A percentile compares a stretch with the other conserved stretches of the same genome.
phyloP scores from a whole-genome alignment of 1,139 yeast genomes.

The Hemisphaericaspora xylofermentans region DNA sequence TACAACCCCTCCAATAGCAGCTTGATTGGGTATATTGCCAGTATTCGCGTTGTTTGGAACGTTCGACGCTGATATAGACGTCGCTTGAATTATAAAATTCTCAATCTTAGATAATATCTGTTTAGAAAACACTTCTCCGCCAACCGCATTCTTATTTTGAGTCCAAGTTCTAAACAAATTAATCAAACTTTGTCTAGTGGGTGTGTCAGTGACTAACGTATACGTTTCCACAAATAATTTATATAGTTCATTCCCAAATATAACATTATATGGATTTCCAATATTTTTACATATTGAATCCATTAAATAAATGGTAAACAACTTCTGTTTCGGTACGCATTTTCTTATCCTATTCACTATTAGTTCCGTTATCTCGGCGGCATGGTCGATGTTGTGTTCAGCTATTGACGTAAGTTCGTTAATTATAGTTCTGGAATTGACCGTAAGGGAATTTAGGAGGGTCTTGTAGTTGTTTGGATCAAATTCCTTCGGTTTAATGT shows the following conservation, averaged over 20 bases:
- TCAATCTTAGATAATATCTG: constrained; percentile 34
- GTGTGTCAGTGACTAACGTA: constrained; percentile 38
- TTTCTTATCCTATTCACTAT: constrained; percentile 35
- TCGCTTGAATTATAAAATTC: constrained; percentile 41
- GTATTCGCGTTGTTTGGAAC: neutral
- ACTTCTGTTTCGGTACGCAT: constrained; percentile 41
- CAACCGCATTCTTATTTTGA: constrained; percentile 31
- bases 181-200: constrained; percentile 20
- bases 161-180: constrained; percentile 43
- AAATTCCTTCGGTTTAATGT: constrained; percentile 14
- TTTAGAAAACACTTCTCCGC: constrained; percentile 37
- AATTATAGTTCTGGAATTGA: constrained; percentile 40
- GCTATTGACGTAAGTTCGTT: constrained; percentile 42
- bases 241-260: constrained; percentile 36
- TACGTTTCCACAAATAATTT: constrained; percentile 40
- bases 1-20: neutral
- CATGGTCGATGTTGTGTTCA: constrained; percentile 30
- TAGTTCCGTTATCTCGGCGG: constrained; percentile 31
- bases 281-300: constrained; percentile 45
- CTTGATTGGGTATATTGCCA: neutral
- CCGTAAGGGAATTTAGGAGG: constrained; percentile 34
- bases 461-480: constrained; percentile 32
- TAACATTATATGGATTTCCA: constrained; percentile 44
- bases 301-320: constrained; percentile 38
- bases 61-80: constrained; percentile 13